Evolutionary conservation across 306 rosid species (phyloP).

Genomic region (Dalbergia oliveri): DNA sequence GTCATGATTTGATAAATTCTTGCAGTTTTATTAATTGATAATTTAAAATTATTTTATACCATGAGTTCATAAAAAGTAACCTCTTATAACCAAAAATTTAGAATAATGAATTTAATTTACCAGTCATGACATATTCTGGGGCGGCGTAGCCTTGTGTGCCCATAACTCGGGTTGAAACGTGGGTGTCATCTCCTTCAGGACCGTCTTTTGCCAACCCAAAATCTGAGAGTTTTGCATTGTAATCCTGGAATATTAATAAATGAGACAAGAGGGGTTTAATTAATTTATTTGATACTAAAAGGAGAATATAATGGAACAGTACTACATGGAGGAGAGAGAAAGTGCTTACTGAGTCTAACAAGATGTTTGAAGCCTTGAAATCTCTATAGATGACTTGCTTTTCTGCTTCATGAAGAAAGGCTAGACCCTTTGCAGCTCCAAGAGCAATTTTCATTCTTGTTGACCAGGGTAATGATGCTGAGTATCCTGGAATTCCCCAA

Average conservation of each 20-base stretch:
- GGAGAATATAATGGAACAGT: neutral
- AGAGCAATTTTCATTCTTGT: conserved; percentile 91
- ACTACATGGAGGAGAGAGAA: neutral
- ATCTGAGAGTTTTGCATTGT: conserved; percentile 86
- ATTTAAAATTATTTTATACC: no score
- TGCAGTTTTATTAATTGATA: no score
- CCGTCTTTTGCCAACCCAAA: conserved; percentile 95
- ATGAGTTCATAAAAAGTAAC: no score
- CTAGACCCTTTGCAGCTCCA: conserved; percentile 93
- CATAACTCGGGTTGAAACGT: conserved; percentile 92
- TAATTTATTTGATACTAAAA: neutral
- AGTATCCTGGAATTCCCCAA: conserved; percentile 57
- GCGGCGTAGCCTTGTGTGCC: conserved; percentile 97
- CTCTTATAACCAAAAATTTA: neutral
- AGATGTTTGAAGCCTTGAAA: conserved; percentile 90
- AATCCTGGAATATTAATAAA: conserved; percentile 62
- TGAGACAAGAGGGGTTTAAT: neutral
- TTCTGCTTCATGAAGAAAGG: conserved; percentile 86
- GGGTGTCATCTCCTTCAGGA: conserved; percentile 94
- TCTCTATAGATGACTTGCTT: conserved; percentile 89
- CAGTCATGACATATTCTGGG: conserved; percentile 95
- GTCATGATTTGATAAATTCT: no score
- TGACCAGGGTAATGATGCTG: conserved; percentile 84
- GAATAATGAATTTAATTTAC: conserved; percentile 47
- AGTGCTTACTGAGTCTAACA: conserved; percentile 76